Evolutionary conservation across 352 stramenopile species (phyloP).

Genomic region (Phytophthora megakarya): DNA sequence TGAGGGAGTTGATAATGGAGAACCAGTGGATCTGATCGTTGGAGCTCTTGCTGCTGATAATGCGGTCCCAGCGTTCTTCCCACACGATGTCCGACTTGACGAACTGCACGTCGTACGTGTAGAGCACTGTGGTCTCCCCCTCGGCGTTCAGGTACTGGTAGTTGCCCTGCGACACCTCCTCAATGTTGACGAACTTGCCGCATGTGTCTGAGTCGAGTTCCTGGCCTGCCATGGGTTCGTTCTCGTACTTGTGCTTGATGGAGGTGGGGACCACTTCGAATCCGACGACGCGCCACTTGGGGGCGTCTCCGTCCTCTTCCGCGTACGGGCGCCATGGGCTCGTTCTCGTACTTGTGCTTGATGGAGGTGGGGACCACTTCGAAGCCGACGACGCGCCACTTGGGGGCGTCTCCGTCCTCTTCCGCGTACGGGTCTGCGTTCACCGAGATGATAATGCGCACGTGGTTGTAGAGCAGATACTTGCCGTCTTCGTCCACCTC

Average conservation of each 20-base stretch:
- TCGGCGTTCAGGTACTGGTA: conserved; percentile 83
- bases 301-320: conserved; percentile 45
- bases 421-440: conserved; percentile 84
- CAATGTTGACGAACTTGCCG: conserved; percentile 90
- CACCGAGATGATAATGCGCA: conserved; percentile 95
- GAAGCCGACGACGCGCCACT: conserved; percentile 95
- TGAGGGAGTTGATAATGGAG: conserved; percentile 99
- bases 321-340: conserved; percentile 83
- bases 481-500: conserved; percentile 91
- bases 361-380: conserved; percentile 97
- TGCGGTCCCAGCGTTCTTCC: conserved; percentile 99
- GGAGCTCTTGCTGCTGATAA: conserved; percentile 94
- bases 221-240: conserved; percentile 77
- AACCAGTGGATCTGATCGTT: conserved; percentile 99
- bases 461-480: conserved; percentile 98
- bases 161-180: conserved; percentile 79
- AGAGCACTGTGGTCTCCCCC: conserved; percentile 92
- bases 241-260: conserved; percentile 92
- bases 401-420: conserved; percentile 51
- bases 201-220: conserved; percentile 85
- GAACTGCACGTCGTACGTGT: conserved; percentile 99
- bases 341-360: conserved; percentile 90
- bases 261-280: conserved; percentile 97
- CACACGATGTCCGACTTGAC: conserved; percentile 94
- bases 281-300: conserved; percentile 92